Conservation (phyloP, 345 rosid genomes). For the Fremontodendron californicum region DNA sequence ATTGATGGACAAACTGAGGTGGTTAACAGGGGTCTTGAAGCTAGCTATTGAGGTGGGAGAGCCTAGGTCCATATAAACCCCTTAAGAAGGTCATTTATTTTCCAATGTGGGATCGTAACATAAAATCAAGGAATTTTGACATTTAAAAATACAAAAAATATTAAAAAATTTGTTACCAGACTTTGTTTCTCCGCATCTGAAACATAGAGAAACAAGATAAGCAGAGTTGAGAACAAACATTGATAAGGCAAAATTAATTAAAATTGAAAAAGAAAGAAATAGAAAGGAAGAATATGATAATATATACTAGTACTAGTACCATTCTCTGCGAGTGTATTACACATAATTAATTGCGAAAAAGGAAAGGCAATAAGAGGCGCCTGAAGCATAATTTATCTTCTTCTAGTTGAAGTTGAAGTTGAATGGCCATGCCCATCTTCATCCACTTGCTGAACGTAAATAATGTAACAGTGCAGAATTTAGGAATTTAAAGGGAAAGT, state of each 20-base stretch:
- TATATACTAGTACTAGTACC: conserved; percentile 15
- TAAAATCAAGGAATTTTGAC: no score
- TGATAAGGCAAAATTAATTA: neutral
- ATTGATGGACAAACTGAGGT: no score
- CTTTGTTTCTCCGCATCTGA: no score
- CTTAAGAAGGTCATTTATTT: no score
- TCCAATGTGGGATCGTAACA: no score
- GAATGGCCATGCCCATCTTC: neutral
- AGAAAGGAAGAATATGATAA: neutral
- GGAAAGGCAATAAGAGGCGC: conserved; percentile 42
- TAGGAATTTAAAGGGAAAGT: no score
- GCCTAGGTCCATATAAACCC: no score
- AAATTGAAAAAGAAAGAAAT: neutral
- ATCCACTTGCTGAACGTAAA: neutral
- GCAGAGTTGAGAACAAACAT: neutral
- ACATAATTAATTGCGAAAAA: conserved; percentile 38
- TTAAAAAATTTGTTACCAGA: no score
- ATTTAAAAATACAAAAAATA: no score
- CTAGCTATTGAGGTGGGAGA: no score
- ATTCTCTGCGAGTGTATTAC: conserved; percentile 38
- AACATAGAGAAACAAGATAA: neutral
- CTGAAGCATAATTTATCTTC: conserved; percentile 57
- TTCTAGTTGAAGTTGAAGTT: conserved; percentile 17
- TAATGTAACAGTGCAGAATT: conserved; percentile 14
- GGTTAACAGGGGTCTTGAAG: no score